Evolutionary conservation across 208 protist genomes (phyloP).

Genomic region (Trypanosoma lewisi): DNA sequence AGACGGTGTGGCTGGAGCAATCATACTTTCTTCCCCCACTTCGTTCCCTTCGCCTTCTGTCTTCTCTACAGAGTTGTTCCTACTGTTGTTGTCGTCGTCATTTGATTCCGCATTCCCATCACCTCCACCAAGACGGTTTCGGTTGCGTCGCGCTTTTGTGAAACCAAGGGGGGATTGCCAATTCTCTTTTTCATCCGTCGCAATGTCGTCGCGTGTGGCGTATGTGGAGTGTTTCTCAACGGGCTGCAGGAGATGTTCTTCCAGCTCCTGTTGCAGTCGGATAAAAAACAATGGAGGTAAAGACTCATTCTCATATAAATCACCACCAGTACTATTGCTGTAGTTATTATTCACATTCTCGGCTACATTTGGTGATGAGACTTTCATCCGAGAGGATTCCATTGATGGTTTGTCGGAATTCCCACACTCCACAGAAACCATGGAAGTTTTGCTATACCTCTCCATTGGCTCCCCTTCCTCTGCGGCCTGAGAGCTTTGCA

Average conservation of each 20-base stretch:
- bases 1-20: neutral
- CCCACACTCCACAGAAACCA: neutral
- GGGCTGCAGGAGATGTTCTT: neutral
- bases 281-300: neutral
- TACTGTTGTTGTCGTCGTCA: no score
- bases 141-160: neutral
- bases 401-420: no score
- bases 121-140: no score
- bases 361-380: no score
- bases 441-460: neutral
- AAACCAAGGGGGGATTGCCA: neutral
- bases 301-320: neutral
- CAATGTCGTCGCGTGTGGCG: neutral
- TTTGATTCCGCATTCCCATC: no score
- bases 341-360: conserved; percentile 7
- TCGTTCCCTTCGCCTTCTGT: neutral
- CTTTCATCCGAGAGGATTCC: no score
- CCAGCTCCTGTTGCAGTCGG: conserved; percentile 7
- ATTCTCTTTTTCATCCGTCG: neutral
- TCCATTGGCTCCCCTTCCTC: no score
- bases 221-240: neutral
- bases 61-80: neutral
- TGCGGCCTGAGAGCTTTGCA: no score
- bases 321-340: neutral
- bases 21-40: no score